Conservation (phyloP, 108 stramenopile species). For the Discostella pseudostelligera region DNA sequence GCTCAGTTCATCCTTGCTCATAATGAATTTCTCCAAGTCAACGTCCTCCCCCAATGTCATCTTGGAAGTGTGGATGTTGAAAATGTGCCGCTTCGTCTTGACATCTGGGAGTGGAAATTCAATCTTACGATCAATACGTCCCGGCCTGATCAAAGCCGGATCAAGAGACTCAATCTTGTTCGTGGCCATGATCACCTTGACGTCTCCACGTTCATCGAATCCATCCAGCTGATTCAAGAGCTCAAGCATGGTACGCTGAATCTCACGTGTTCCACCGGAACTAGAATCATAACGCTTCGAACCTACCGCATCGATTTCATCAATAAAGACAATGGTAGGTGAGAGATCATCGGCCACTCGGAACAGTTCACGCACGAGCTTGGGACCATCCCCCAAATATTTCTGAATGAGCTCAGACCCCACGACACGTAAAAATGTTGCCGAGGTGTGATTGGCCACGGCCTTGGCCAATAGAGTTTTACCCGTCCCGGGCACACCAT, state of each 20-base stretch:
- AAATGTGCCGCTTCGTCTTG: constrained; percentile 98
- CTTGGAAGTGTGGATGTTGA: constrained; percentile 94
- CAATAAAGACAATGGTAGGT: constrained; percentile 99
- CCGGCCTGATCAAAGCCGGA: constrained; percentile 98
- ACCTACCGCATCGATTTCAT: constrained; percentile 99
- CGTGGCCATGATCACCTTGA: constrained; percentile 99
- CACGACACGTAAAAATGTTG: constrained; percentile 97
- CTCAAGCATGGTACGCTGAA: constrained; percentile 99
- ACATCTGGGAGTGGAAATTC: constrained; percentile 98
- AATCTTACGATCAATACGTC: constrained; percentile 99
- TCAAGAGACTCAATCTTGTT: constrained; percentile 98
- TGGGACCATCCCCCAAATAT: constrained; percentile 99
- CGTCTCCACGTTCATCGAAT: constrained; percentile 97
- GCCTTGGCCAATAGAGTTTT: constrained; percentile 99
- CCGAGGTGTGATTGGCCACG: constrained; percentile 98
- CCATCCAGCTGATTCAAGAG: constrained; percentile 99
- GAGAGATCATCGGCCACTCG: constrained; percentile 94
- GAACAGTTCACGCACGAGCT: constrained; percentile 98
- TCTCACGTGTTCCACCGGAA: constrained; percentile 95
- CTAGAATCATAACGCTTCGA: constrained; percentile 96
- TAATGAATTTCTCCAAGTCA: constrained; percentile 96
- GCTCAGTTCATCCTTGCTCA: constrained; percentile 97
- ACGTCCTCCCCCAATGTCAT: constrained; percentile 97
- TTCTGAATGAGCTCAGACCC: constrained; percentile 99
- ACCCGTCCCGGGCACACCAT: constrained; percentile 98